phyloP scores from a whole-genome alignment of 345 rosid genomes.

The Melaleuca alternifolia region DNA sequence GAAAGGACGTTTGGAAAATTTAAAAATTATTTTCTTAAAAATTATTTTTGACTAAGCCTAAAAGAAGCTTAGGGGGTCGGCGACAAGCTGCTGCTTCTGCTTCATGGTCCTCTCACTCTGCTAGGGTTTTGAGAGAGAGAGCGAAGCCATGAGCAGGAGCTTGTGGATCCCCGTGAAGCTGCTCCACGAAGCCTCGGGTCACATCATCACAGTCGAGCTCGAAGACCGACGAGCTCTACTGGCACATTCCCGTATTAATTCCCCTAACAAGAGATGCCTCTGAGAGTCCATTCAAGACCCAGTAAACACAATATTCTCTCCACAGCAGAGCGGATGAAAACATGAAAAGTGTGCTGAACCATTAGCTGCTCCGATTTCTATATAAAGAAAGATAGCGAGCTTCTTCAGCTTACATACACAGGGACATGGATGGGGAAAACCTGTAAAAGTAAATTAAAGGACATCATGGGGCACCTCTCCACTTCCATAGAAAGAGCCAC shows the following conservation, averaged over 20 bases:
- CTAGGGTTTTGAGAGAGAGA: background rate
- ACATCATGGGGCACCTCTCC: background rate
- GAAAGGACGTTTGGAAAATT: no score
- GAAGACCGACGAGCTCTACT: conserved; percentile 16
- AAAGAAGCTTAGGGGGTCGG: background rate
- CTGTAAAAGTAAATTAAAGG: background rate
- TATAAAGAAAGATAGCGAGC: background rate
- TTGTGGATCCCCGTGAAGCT: conserved; percentile 18
- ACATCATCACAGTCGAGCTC: conserved; percentile 11
- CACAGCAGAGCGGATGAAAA: background rate
- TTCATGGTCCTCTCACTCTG: background rate
- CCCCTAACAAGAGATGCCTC: background rate
- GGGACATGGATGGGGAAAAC: background rate
- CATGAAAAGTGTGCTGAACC: background rate
- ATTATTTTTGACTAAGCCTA: no score
- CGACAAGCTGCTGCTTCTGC: background rate
- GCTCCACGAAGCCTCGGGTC: conserved; percentile 14
- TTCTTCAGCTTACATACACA: background rate
- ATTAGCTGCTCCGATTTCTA: background rate
- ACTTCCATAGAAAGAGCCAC: background rate
- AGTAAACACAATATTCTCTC: background rate
- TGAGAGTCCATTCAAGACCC: background rate
- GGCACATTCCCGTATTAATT: background rate
- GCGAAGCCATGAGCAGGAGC: conserved; percentile 15
- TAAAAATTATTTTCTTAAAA: no score